Conservation (phyloP, 805 yeast species). For the Isabelozyma gotoi region DNA sequence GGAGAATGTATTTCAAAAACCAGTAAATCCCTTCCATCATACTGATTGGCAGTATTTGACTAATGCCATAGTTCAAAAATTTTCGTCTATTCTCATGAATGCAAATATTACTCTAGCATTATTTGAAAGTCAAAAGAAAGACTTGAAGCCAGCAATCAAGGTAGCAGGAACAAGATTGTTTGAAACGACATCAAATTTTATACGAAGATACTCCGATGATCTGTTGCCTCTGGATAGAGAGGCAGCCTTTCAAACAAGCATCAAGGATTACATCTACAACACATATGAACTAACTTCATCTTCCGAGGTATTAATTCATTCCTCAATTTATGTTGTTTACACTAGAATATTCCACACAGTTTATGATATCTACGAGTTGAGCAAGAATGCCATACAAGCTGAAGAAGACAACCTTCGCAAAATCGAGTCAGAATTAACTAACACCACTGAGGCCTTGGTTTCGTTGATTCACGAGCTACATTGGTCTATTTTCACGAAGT, state of each 20-base stretch:
- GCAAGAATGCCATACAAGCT: slow-evolving; percentile 10
- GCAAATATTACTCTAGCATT: slow-evolving; percentile 37
- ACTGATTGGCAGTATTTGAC: slow-evolving; percentile 59
- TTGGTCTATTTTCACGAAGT: slow-evolving; percentile 45
- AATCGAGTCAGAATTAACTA: slow-evolving; percentile 5
- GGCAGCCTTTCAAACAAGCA: slow-evolving; percentile 32
- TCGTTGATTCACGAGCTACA: slow-evolving; percentile 11
- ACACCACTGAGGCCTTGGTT: slow-evolving; percentile 10
- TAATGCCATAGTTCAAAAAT: slow-evolving; percentile 48
- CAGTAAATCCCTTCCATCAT: slow-evolving; percentile 33
- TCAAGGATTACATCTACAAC: slow-evolving; percentile 50
- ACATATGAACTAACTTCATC: slow-evolving; percentile 32
- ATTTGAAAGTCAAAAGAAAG: background rate
- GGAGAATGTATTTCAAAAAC: slow-evolving; percentile 21
- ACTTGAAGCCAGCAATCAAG: slow-evolving; percentile 18
- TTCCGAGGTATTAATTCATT: slow-evolving; percentile 48
- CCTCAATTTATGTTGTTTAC: slow-evolving; percentile 44
- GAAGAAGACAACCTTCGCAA: slow-evolving; percentile 4
- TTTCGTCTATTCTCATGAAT: slow-evolving; percentile 47
- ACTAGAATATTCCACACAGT: slow-evolving; percentile 31
- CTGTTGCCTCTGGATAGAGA: no score
- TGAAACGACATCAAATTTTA: slow-evolving; percentile 40
- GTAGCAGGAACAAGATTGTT: slow-evolving; percentile 33
- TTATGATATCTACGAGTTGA: slow-evolving; percentile 30
- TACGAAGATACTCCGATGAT: slow-evolving; percentile 42